phyloP scores from a whole-genome alignment of 495 filamentous ascomycete species.

The Podospora sp. region DNA sequence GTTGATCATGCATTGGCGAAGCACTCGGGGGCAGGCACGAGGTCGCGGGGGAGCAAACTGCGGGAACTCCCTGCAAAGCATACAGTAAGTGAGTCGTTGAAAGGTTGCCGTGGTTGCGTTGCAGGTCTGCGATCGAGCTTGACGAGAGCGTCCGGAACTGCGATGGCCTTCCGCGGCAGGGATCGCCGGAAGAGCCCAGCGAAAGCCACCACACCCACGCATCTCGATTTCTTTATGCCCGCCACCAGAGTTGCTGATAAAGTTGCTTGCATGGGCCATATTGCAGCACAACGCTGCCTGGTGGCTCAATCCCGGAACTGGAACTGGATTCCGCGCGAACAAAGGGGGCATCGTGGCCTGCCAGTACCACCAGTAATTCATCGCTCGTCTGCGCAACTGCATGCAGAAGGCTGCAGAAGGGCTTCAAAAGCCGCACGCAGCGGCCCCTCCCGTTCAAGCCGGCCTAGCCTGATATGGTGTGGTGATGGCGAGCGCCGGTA shows the following conservation, averaged over 20 bases:
- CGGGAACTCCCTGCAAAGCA: neutral
- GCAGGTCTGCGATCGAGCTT: neutral
- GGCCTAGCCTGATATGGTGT: conserved; percentile 3
- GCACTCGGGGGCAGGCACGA: neutral
- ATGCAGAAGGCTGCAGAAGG: neutral
- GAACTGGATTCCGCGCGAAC: neutral
- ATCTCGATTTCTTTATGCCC: neutral
- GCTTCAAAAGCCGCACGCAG: neutral
- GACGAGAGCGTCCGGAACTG: neutral
- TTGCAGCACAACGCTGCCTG: neutral
- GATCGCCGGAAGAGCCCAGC: neutral
- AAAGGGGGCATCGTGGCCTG: neutral
- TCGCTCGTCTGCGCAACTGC: neutral
- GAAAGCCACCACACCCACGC: neutral
- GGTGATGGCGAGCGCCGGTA: neutral
- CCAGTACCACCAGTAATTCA: neutral
- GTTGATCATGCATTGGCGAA: conserved; percentile 3
- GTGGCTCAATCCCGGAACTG: neutral
- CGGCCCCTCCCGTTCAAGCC: neutral
- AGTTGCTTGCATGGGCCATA: neutral
- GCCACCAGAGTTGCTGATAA: neutral
- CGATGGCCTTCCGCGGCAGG: neutral
- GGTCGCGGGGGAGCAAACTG: neutral
- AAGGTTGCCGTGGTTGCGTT: neutral
- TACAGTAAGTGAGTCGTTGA: neutral